These are phyloP conservation scores for Amaranthus tricolor DNA, from an alignment of 179 eudicot genomes.

Conservation along the genomic window DNA sequence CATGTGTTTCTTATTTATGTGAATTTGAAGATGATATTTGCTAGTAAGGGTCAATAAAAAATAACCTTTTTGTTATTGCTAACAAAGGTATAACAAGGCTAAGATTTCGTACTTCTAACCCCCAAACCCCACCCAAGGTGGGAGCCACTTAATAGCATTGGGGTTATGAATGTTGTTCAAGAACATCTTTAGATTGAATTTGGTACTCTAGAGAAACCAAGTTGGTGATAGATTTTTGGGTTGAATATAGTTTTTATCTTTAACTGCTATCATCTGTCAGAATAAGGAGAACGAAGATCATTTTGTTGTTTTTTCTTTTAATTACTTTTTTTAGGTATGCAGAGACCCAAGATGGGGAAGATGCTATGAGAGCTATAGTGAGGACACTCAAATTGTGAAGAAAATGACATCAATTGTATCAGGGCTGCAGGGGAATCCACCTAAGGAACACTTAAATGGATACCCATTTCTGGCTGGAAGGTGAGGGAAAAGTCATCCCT, in stretches of 20 bases:
- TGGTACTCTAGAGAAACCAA: not conserved
- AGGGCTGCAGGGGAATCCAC: conserved; percentile 81
- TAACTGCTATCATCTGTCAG: not conserved
- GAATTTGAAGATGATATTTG: too few species aligned
- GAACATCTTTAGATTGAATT: not conserved
- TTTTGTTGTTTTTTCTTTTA: not conserved
- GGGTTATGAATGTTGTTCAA: too few species aligned
- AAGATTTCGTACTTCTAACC: too few species aligned
- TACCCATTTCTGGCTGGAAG: conserved; percentile 83
- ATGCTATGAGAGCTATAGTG: conserved; percentile 73
- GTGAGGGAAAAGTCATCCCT: conserved; percentile 29
- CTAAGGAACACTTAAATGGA: conserved; percentile 55
- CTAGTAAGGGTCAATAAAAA: too few species aligned
- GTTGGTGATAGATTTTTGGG: not conserved
- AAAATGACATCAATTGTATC: conserved; percentile 67
- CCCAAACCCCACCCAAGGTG: too few species aligned
- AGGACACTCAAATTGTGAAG: conserved; percentile 67
- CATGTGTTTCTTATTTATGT: too few species aligned
- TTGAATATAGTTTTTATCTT: not conserved
- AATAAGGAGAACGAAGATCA: not conserved
- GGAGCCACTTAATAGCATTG: too few species aligned
- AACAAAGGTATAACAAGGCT: too few species aligned
- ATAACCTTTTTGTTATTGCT: too few species aligned
- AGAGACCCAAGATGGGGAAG: conserved; percentile 90
- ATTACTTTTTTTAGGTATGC: conserved; percentile 39